These are phyloP conservation scores for Claviceps paspali DNA, from an alignment of 2,329 filamentous ascomycete species.

Conservation along the genomic window DNA sequence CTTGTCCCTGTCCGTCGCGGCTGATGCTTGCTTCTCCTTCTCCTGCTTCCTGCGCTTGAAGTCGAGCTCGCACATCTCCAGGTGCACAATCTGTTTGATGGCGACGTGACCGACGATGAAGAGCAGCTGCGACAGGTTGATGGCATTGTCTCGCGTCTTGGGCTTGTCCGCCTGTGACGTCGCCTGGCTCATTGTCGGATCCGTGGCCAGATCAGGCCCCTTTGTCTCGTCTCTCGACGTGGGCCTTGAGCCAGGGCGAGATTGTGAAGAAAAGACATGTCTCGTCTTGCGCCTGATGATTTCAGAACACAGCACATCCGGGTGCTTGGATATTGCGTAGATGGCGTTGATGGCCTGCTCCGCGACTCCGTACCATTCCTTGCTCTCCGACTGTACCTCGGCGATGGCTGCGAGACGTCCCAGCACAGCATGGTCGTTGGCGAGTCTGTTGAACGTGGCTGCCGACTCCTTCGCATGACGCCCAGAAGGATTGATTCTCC, in stretches of 20 bases:
- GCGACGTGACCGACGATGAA: slow-evolving; percentile 95
- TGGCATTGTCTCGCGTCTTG: slow-evolving; percentile 49
- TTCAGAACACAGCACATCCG: slow-evolving; percentile 83
- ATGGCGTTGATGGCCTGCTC: slow-evolving; percentile 95
- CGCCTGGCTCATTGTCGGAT: slow-evolving; percentile 10
- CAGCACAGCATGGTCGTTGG: slow-evolving; percentile 85
- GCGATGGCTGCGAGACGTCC: slow-evolving; percentile 67
- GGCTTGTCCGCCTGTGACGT: slow-evolving; percentile 14
- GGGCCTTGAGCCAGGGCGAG: slow-evolving; percentile 27
- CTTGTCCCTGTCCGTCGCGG: slow-evolving; percentile 35
- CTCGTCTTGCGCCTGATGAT: slow-evolving; percentile 78
- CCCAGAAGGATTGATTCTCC: slow-evolving; percentile 75
- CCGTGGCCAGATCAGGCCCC: slow-evolving; percentile 16
- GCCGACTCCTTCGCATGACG: slow-evolving; percentile 62
- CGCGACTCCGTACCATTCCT: slow-evolving; percentile 91
- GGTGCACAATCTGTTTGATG: slow-evolving; percentile 96
- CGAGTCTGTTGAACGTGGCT: slow-evolving; percentile 57
- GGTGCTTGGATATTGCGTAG: slow-evolving; percentile 85
- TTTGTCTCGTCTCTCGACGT: slow-evolving; percentile 25
- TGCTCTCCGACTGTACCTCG: slow-evolving; percentile 74
- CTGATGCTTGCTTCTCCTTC: slow-evolving; percentile 51
- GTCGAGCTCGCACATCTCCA: slow-evolving; percentile 93
- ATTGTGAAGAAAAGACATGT: slow-evolving; percentile 51
- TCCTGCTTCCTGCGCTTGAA: slow-evolving; percentile 94
- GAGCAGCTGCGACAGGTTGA: slow-evolving; percentile 74